Conservation (phyloP, 2,329 filamentous ascomycete species). For the Claviceps sp. region DNA sequence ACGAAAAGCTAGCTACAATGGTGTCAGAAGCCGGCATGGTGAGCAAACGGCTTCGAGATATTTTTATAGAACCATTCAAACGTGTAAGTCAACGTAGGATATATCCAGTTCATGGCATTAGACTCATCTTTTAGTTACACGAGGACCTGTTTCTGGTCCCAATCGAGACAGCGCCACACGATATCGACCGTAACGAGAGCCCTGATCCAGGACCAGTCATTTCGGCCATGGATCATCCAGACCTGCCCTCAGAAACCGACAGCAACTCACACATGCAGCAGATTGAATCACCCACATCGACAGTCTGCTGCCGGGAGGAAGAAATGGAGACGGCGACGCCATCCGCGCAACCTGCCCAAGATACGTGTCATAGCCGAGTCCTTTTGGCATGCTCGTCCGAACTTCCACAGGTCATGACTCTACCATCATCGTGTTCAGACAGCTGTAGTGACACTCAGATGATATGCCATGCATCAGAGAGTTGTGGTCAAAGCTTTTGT, state of each 20-base stretch:
- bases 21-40: background rate
- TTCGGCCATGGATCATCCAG: background rate
- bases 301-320: background rate
- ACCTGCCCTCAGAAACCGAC: background rate
- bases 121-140: constrained; percentile 1
- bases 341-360: background rate
- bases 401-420: background rate
- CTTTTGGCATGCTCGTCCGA: background rate
- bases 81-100: background rate
- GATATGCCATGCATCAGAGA: background rate
- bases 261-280: background rate
- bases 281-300: background rate
- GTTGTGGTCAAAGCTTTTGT: background rate
- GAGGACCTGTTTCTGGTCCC: constrained; percentile 2
- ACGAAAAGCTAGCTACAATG: constrained; percentile 3
- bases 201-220: background rate
- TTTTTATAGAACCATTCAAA: background rate
- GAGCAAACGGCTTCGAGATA: background rate
- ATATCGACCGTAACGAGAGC: background rate
- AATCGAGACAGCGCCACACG: background rate
- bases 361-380: background rate
- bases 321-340: background rate
- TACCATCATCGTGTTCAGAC: background rate
- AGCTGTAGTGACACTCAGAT: background rate
- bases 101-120: background rate